These are phyloP conservation scores for Porogramme epimiltina DNA, from an alignment of 1,284 basidiomycete genomes.

Conservation along the genomic window DNA sequence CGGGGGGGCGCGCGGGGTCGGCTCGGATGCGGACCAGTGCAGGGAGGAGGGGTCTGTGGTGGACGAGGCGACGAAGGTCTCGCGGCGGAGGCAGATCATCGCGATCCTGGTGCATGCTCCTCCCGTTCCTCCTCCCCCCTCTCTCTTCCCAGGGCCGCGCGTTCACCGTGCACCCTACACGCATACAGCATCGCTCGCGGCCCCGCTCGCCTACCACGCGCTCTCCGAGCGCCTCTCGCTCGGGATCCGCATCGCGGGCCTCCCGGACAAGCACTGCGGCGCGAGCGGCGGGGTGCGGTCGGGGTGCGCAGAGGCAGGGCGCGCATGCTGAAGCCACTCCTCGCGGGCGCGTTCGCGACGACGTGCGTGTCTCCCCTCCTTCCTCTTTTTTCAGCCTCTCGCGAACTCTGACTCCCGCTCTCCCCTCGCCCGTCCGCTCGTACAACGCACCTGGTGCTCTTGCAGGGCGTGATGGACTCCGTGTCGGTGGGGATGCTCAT, in stretches of 20 bases:
- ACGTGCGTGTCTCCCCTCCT: too few species aligned
- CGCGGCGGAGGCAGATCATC: slow-evolving; percentile 59
- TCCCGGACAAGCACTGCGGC: too few species aligned
- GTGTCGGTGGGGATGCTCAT: slow-evolving; percentile 80
- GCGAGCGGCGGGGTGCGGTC: slow-evolving; percentile 21
- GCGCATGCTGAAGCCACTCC: too few species aligned
- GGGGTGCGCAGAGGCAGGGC: too few species aligned
- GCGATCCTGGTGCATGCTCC: slow-evolving; percentile 58
- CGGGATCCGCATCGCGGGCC: too few species aligned
- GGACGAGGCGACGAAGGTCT: slow-evolving; percentile 38
- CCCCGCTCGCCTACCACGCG: slow-evolving; percentile 78
- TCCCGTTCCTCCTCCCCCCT: slow-evolving; percentile 14
- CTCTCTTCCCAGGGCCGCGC: too few species aligned
- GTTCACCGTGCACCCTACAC: background rate
- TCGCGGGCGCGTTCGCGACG: too few species aligned
- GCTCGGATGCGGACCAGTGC: slow-evolving; percentile 14
- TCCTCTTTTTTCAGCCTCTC: too few species aligned
- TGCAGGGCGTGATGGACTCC: slow-evolving; percentile 72
- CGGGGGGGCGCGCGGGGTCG: background rate
- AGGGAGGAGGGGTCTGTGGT: slow-evolving; percentile 27
- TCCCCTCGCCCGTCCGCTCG: too few species aligned
- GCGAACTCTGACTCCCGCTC: too few species aligned
- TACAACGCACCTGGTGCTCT: slow-evolving; percentile 53
- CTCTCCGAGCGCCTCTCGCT: slow-evolving; percentile 79
- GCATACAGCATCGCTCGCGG: slow-evolving; percentile 69